Conservation (phyloP, 176 grass and related monocot genomes). For the Musa itinerans region DNA sequence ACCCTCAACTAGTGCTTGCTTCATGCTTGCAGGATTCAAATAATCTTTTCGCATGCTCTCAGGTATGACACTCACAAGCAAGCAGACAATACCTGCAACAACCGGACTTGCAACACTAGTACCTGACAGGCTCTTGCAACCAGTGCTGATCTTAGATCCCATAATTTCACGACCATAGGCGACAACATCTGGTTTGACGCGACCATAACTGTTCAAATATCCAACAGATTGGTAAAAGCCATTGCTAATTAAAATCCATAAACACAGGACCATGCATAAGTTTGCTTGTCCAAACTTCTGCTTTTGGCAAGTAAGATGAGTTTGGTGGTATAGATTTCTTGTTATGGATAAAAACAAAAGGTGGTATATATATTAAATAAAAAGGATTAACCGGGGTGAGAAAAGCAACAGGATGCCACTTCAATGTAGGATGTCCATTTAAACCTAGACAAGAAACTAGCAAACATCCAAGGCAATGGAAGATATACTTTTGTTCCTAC, state of each 20-base stretch:
- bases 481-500: not conserved
- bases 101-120: conserved; percentile 97
- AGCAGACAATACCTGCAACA: conserved; percentile 84
- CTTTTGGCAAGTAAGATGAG: conserved; percentile 5
- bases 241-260: conserved; percentile 9
- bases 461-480: not conserved
- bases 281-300: not conserved
- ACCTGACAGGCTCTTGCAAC: conserved; percentile 92
- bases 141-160: conserved; percentile 97
- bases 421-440: too few species aligned
- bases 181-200: conserved; percentile 91
- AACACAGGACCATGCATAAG: not conserved
- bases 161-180: conserved; percentile 97
- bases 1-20: conserved; percentile 96
- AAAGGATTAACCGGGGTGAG: too few species aligned
- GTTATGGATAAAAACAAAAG: not conserved
- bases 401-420: too few species aligned
- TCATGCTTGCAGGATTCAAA: conserved; percentile 90
- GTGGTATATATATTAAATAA: too few species aligned
- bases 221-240: conserved; percentile 15
- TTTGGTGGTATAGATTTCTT: not conserved
- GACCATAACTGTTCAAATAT: conserved; percentile 68
- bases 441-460: not conserved
- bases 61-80: conserved; percentile 82
- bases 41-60: conserved; percentile 54